A percentile compares a stretch with the other conserved stretches of the same genome.
phyloP scores from a whole-genome alignment of 441 rosid genomes.

The Eutrema salsugineum region DNA sequence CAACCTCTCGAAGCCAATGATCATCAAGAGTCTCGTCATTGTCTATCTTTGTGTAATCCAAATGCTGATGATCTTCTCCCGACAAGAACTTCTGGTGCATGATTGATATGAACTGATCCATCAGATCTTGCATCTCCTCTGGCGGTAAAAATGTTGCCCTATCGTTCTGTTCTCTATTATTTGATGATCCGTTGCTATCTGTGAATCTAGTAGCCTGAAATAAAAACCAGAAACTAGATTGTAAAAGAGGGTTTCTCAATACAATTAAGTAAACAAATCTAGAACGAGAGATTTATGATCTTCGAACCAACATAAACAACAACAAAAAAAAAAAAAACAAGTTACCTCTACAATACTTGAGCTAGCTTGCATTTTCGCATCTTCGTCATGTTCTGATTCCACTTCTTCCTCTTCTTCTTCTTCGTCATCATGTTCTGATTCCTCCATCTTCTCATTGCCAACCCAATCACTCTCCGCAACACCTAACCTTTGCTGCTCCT shows the following conservation, averaged over 20 bases:
- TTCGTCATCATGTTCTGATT: slow-evolving; percentile 47
- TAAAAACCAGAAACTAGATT: background rate
- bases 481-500: slow-evolving; percentile 84
- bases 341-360: slow-evolving; percentile 40
- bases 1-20: slow-evolving; percentile 84
- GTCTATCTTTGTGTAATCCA: slow-evolving; percentile 87
- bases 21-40: slow-evolving; percentile 83
- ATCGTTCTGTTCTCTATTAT: background rate
- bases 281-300: background rate
- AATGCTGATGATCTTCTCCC: slow-evolving; percentile 81
- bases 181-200: slow-evolving; percentile 1
- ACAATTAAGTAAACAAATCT: background rate
- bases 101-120: slow-evolving; percentile 73
- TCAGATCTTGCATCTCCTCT: slow-evolving; percentile 74
- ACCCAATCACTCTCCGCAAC: slow-evolving; percentile 81
- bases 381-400: slow-evolving; percentile 23
- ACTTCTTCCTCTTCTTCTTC: slow-evolving; percentile 40
- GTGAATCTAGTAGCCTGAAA: slow-evolving; percentile 16
- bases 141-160: slow-evolving; percentile 37
- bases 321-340: background rate
- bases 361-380: slow-evolving; percentile 3
- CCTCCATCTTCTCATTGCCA: slow-evolving; percentile 58
- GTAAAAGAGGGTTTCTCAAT: background rate
- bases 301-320: background rate
- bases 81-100: slow-evolving; percentile 90